Conservation (phyloP, 306 rosid species). For the Cucurbita argyrosperma region DNA sequence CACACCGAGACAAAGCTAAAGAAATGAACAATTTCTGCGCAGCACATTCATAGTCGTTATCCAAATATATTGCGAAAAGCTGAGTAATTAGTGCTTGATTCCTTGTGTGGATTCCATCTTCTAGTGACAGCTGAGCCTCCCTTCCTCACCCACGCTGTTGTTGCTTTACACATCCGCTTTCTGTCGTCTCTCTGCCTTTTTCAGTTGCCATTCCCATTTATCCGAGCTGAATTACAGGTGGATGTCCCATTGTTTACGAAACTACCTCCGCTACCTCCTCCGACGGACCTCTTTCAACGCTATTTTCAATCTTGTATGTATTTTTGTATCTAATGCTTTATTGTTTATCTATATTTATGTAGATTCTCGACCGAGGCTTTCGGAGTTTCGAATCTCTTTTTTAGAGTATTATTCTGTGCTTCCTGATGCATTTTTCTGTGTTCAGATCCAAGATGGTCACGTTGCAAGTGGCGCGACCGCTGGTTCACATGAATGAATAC, state of each 20-base stretch:
- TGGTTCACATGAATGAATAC: slow-evolving; percentile 15
- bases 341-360: neutral
- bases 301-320: neutral
- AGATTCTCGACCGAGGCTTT: neutral
- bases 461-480: slow-evolving; percentile 1
- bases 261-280: neutral
- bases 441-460: neutral
- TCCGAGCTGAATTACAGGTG: neutral
- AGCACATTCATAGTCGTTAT: neutral
- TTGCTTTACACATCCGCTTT: slow-evolving; percentile 2
- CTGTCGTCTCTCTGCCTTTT: neutral
- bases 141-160: neutral
- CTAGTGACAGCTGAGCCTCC: neutral
- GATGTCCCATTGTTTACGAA: neutral
- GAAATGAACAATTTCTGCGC: neutral
- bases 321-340: neutral
- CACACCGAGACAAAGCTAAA: neutral
- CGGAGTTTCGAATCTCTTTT: neutral
- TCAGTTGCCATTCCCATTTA: neutral
- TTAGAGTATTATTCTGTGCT: neutral
- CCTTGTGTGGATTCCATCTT: neutral
- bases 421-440: neutral
- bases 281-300: neutral
- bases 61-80: neutral
- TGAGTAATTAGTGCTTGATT: neutral